Evolutionary conservation across 1,284 basidiomycete genomes (phyloP).

Genomic region (Cystobasidium slooffiae): DNA sequence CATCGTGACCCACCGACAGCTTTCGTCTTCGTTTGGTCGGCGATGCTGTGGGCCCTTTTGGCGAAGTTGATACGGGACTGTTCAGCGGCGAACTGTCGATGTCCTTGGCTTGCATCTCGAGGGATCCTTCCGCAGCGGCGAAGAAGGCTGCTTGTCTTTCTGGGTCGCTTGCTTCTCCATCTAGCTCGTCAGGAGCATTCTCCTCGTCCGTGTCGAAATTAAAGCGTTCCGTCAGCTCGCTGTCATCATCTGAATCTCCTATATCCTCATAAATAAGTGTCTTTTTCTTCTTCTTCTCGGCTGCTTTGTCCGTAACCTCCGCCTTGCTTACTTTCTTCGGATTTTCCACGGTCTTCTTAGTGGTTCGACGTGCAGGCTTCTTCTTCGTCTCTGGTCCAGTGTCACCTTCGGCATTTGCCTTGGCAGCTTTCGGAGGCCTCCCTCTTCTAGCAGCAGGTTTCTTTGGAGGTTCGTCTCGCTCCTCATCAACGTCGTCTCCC

Average conservation of each 20-base stretch:
- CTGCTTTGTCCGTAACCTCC: background rate
- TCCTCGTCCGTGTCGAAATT: conserved; percentile 31
- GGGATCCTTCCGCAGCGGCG: conserved; percentile 35
- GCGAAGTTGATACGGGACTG: background rate
- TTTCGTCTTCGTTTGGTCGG: conserved; percentile 1
- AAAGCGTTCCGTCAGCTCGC: conserved; percentile 28
- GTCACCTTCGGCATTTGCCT: background rate
- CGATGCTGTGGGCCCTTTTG: background rate
- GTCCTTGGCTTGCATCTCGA: conserved; percentile 27
- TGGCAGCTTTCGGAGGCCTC: conserved; percentile 7
- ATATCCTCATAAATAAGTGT: background rate
- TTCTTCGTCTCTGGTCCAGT: background rate
- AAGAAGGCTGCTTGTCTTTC: conserved; percentile 18
- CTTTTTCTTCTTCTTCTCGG: background rate
- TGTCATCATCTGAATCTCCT: conserved; percentile 5
- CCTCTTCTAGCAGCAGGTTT: conserved; percentile 13
- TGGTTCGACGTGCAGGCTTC: conserved; percentile 1
- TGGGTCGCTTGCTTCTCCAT: conserved; percentile 18
- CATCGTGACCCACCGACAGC: background rate
- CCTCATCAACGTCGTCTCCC: background rate
- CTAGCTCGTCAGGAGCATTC: background rate
- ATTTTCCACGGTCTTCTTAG: conserved; percentile 6
- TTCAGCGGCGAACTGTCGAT: background rate
- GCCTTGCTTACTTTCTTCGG: background rate
- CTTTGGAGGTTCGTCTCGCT: conserved; percentile 1